Evolutionary conservation across 2,329 filamentous ascomycete genomes (phyloP).

Genomic region (Fusarium anthophilum): DNA sequence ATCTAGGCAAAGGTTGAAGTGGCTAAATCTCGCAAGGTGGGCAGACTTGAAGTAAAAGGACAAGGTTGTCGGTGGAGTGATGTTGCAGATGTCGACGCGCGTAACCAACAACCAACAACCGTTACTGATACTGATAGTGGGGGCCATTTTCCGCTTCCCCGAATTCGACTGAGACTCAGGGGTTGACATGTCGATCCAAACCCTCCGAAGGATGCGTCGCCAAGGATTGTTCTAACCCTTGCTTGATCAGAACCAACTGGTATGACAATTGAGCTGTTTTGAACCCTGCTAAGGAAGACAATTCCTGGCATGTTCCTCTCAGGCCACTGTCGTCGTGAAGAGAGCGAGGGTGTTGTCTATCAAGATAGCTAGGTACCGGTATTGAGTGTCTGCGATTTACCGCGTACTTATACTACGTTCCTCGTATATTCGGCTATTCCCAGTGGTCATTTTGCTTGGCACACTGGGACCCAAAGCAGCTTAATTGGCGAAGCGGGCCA

Average conservation of each 20-base stretch:
- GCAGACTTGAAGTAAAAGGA: not conserved
- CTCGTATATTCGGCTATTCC: not conserved
- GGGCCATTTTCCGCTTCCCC: not conserved
- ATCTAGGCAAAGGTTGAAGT: not conserved
- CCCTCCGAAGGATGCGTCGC: not conserved
- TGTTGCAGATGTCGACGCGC: not conserved
- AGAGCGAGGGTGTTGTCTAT: not conserved
- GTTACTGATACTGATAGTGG: not conserved
- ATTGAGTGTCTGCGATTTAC: not conserved
- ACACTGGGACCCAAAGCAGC: not conserved
- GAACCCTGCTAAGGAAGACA: rapidly evolving
- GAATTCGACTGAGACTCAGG: not conserved
- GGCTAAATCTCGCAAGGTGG: not conserved
- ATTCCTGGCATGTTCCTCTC: not conserved
- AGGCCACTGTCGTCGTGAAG: rapidly evolving
- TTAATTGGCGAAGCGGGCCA: not conserved
- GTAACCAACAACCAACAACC: not conserved
- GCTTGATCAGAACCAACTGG: not conserved
- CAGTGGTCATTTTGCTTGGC: not conserved
- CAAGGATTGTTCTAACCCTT: not conserved
- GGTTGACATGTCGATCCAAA: not conserved
- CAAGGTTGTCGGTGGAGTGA: not conserved
- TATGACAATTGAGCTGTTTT: too few species aligned
- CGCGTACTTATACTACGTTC: not conserved
- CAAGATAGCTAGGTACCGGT: rapidly evolving